phyloP scores from a whole-genome alignment of 164 flowering plant genomes.

The Dillenia turbinata region DNA sequence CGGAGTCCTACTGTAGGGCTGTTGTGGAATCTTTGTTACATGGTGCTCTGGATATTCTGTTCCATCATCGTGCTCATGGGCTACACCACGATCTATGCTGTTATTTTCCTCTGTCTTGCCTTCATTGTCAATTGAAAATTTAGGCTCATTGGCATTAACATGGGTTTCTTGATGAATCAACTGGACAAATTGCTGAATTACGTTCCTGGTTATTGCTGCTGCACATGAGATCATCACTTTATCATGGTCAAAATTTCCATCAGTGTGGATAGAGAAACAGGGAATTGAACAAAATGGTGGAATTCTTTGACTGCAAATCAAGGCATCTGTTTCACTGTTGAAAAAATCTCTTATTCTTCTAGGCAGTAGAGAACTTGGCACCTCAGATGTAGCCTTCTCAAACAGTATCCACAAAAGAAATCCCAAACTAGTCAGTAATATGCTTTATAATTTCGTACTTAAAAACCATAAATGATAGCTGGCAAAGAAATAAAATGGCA shows the following conservation, averaged over 20 bases:
- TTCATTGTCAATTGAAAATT: slow-evolving; percentile 16
- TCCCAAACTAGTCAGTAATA: background rate
- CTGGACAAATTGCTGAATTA: slow-evolving; percentile 60
- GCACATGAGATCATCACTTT: slow-evolving; percentile 51
- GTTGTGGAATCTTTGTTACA: slow-evolving; percentile 17
- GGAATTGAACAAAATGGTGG: slow-evolving; percentile 38
- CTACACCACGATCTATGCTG: slow-evolving; percentile 12
- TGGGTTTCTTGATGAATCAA: slow-evolving; percentile 57
- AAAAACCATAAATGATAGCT: too few species aligned
- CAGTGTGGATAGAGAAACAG: slow-evolving; percentile 51
- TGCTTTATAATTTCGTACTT: background rate
- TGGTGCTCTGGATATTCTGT: slow-evolving; percentile 21
- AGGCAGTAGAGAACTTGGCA: slow-evolving; percentile 56
- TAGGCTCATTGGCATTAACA: slow-evolving; percentile 12
- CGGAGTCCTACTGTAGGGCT: slow-evolving; percentile 22
- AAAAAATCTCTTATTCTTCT: slow-evolving; percentile 57
- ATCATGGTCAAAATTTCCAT: slow-evolving; percentile 53
- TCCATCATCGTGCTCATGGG: slow-evolving; percentile 3
- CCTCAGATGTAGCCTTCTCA: slow-evolving; percentile 85
- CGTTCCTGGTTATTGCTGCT: slow-evolving; percentile 42
- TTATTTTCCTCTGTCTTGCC: slow-evolving; percentile 10
- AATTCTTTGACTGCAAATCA: slow-evolving; percentile 19
- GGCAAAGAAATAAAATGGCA: background rate
- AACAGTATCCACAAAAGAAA: slow-evolving; percentile 6
- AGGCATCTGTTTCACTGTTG: slow-evolving; percentile 19